Evolutionary conservation across 768 basidiomycete genomes (phyloP).

Genomic region (Agrocybe pediades): DNA sequence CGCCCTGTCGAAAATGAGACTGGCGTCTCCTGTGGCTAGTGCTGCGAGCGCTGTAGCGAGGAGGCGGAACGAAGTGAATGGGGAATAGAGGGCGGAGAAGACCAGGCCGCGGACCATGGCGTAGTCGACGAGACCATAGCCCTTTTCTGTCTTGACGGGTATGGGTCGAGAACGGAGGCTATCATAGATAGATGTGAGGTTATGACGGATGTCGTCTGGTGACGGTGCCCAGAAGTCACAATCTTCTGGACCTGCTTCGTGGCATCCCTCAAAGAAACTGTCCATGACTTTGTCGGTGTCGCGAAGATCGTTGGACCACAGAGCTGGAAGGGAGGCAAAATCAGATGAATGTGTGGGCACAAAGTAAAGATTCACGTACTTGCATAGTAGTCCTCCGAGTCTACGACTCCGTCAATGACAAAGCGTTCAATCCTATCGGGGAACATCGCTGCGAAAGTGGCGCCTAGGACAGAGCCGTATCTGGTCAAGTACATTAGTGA

Average conservation of each 20-base stretch:
- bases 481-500: constrained; percentile 12
- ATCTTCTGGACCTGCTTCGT: constrained; percentile 32
- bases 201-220: constrained; percentile 29
- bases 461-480: constrained; percentile 27
- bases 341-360: no score
- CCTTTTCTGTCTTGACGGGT: constrained; percentile 25
- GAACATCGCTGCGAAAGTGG: constrained; percentile 34
- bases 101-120: constrained; percentile 25
- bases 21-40: constrained; percentile 32
- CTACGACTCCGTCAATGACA: constrained; percentile 41
- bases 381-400: constrained; percentile 40
- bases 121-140: constrained; percentile 40
- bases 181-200: constrained; percentile 33
- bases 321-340: not conserved
- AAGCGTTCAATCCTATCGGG: constrained; percentile 37
- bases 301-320: constrained; percentile 34
- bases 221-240: constrained; percentile 40
- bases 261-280: constrained; percentile 37
- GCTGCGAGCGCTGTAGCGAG: constrained; percentile 38
- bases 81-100: constrained; percentile 33
- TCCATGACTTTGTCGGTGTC: constrained; percentile 39
- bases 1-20: not conserved
- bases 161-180: constrained; percentile 31
- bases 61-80: constrained; percentile 29
- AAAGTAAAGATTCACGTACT: constrained; percentile 18